Base-by-base conservation (phyloP, 2,329 filamentous ascomycete genomes). In the Exutisphaerella laricina region DNA sequence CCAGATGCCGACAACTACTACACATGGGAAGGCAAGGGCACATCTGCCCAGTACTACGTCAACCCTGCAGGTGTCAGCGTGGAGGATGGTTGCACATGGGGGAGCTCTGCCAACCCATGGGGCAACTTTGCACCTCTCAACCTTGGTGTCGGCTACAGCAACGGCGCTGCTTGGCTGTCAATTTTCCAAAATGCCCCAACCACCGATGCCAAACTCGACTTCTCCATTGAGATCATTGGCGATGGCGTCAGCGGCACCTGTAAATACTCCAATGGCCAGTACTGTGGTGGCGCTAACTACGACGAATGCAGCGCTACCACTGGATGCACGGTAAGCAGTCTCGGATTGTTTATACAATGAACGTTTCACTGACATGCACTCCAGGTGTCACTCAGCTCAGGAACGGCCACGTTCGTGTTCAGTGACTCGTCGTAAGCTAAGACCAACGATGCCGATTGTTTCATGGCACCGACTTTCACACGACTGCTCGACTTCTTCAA, bases 41-140 rank as follows among this genome's bases (percentile, higher is more conserved):
- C 92, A 39, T 89, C 87, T 35, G 89, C 89, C 32, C 92, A 97
- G 70, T 97, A 95, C 77, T 98, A 98, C 65, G 78, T 97, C 69
- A 97, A 97, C 78, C 85, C 85, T 58, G 75, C 79, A 56, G 88
- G 88, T 48, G 72, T 84, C 40, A 58, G 68, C 13, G 69, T 80
- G 45, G 64, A 79, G 53, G 68, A 89, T 9, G 85, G 79, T 38
- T 98, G 92, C 70, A 68, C 77, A 45, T 97, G 92, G 92, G 72
- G 77, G 39, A 73, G 73, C 14, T 71, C 79, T 46, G 81, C 65
- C 42, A 60, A 70, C 45, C 68, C 73, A 50, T 65, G 73, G 44
- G 81, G 92, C 54, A 96, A 98, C 78, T 95, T 78, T 76, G 83
- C 92, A 35, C 89, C 92, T 21, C 70, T 88, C 57, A 90, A 89